Percentiles rank a stretch among this genome's conserved stretches.
phyloP scores from a whole-genome alignment of 345 rosid species.

The Eucalyptus lansdowneana region DNA sequence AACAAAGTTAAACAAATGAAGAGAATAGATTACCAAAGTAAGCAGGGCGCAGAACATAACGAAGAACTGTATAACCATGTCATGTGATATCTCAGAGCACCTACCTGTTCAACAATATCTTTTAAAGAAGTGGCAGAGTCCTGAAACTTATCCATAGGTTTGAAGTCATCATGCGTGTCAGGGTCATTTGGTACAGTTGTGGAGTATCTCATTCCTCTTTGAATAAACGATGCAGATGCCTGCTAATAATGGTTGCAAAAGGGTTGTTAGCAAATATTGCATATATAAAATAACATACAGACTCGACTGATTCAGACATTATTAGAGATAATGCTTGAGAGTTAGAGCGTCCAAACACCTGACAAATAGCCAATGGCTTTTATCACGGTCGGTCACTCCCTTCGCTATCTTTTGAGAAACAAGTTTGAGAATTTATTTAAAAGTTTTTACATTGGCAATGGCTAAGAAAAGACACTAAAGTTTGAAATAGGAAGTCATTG shows the following conservation, averaged over 20 bases:
- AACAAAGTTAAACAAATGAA: not conserved
- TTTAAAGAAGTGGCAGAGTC: conserved; percentile 33
- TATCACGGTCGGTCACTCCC: not conserved
- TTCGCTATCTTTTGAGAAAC: not conserved
- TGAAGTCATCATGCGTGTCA: conserved; percentile 75
- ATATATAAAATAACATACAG: too few species aligned
- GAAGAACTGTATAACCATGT: not conserved
- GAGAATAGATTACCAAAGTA: not conserved
- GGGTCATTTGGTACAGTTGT: conserved; percentile 55
- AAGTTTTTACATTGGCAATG: not conserved
- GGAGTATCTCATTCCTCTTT: conserved; percentile 4
- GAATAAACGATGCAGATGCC: too few species aligned
- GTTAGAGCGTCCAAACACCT: not conserved
- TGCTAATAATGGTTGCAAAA: too few species aligned
- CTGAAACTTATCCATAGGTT: conserved; percentile 42
- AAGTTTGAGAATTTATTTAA: not conserved
- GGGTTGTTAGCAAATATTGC: too few species aligned
- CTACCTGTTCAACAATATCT: conserved; percentile 74
- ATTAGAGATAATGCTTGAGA: not conserved
- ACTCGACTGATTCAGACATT: not conserved
- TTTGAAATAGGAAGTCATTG: not conserved
- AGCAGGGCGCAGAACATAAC: not conserved
- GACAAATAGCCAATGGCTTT: not conserved
- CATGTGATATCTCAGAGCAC: not conserved
- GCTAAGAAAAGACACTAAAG: not conserved